These are phyloP conservation scores for Tetrapisispora pingtungensis DNA, from an alignment of 805 yeast species.

Conservation along the genomic window DNA sequence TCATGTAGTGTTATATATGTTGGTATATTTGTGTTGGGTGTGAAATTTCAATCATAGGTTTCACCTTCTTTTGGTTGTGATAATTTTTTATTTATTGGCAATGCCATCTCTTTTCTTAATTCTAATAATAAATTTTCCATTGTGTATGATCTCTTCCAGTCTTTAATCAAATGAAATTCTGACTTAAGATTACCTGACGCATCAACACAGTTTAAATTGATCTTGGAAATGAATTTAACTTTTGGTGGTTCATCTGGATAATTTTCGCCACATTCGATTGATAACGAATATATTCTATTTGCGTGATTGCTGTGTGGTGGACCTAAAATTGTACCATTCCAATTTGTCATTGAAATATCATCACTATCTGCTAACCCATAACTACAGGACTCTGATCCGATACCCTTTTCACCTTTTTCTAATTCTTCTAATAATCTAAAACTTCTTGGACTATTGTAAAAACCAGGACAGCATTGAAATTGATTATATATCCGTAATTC, in stretches of 20 bases:
- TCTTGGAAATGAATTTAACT: constrained; percentile 69
- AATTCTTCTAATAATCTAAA: constrained; percentile 91
- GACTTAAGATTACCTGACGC: constrained; percentile 46
- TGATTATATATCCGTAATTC: too few relatives aligned
- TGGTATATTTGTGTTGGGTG: too few relatives aligned
- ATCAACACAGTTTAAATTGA: constrained; percentile 90
- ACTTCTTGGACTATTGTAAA: constrained; percentile 64
- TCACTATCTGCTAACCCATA: constrained; percentile 86
- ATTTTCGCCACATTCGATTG: constrained; percentile 66
- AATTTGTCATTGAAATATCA: constrained; percentile 84
- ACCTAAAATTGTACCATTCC: constrained; percentile 98
- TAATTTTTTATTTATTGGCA: constrained; percentile 68
- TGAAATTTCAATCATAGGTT: constrained; percentile 34
- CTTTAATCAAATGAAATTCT: constrained; percentile 56
- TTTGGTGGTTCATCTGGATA: constrained; percentile 88
- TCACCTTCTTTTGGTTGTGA: constrained; percentile 89
- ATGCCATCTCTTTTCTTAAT: constrained; percentile 83
- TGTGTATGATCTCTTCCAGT: constrained; percentile 85
- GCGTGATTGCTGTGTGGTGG: constrained; percentile 91
- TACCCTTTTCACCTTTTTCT: constrained; percentile 96
- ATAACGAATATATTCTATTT: constrained; percentile 81
- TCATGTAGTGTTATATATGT: too few relatives aligned
- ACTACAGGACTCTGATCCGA: constrained; percentile 94
- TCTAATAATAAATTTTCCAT: constrained; percentile 91
- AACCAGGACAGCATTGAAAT: too few relatives aligned